A percentile compares a stretch with the other conserved stretches of the same genome.
Evolutionary conservation across 495 filamentous ascomycete genomes (phyloP).

Genomic region (Daldinia grandis): DNA sequence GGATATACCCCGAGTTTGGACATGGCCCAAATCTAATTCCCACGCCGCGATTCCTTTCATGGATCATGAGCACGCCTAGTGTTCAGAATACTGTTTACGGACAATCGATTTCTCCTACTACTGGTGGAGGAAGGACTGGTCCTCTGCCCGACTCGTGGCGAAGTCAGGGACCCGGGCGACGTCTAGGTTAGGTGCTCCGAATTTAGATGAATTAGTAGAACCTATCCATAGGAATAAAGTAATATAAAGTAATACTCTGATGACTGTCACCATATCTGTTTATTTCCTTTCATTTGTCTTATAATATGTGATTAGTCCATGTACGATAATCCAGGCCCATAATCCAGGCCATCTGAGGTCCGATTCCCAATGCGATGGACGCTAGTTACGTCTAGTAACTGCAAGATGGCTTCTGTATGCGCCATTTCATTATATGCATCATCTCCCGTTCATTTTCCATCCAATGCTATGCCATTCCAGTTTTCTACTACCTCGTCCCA

Average conservation of each 20-base stretch:
- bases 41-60: constrained; percentile 72
- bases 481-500: not conserved
- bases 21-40: constrained; percentile 74
- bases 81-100: constrained; percentile 64
- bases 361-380: not conserved
- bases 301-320: not conserved
- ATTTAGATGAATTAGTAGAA: not conserved
- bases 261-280: not conserved
- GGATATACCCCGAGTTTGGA: constrained; percentile 84
- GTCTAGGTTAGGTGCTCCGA: constrained; percentile 60
- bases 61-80: constrained; percentile 63
- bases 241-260: not conserved
- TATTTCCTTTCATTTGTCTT: not conserved
- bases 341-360: not conserved
- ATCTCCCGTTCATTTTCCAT: not conserved
- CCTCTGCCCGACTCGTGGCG: constrained; percentile 68
- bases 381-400: not conserved
- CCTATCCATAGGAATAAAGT: not conserved
- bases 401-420: not conserved
- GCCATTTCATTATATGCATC: not conserved
- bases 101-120: constrained; percentile 57
- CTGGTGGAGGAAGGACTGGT: constrained; percentile 50
- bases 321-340: not conserved
- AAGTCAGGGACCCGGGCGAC: constrained; percentile 69
- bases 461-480: not conserved